These are phyloP conservation scores for Tephrocybe sp. DNA, from an alignment of 768 basidiomycete genomes.

Conservation along the genomic window DNA sequence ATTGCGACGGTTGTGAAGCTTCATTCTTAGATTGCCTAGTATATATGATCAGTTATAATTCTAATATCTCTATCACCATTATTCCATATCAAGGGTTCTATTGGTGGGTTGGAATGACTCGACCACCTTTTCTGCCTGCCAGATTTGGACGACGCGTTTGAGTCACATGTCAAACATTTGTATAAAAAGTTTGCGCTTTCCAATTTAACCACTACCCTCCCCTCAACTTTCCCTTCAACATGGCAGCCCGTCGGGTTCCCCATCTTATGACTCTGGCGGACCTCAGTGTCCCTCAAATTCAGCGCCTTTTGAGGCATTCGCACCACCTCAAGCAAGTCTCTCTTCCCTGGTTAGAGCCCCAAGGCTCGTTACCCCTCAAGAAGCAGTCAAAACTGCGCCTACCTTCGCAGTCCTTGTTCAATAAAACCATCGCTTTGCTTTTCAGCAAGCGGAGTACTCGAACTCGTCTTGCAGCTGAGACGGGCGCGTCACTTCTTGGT, in stretches of 20 bases:
- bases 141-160: conserved; percentile 6
- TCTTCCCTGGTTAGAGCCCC: conserved; percentile 67
- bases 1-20: conserved; percentile 29
- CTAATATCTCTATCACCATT: too few species aligned
- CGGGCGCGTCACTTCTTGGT: conserved; percentile 74
- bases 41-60: conserved; percentile 1
- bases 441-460: conserved; percentile 95
- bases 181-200: conserved; percentile 9
- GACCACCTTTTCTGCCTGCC: background rate
- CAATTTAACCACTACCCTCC: background rate
- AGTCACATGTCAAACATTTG: conserved; percentile 1
- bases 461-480: conserved; percentile 88
- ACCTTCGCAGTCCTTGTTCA: conserved; percentile 74
- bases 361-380: conserved; percentile 34
- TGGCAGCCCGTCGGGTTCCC: conserved; percentile 37
- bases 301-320: conserved; percentile 63
- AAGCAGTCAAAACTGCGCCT: conserved; percentile 44
- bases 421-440: conserved; percentile 84
- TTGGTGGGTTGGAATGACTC: too few species aligned
- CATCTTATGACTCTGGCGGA: conserved; percentile 91
- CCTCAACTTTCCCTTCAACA: background rate
- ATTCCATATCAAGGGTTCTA: too few species aligned
- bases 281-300: conserved; percentile 74
- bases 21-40: background rate
- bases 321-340: conserved; percentile 61